Evolutionary conservation across 2,329 filamentous ascomycete species (phyloP).

Genomic region (Macrophomina pseudophaseolina): DNA sequence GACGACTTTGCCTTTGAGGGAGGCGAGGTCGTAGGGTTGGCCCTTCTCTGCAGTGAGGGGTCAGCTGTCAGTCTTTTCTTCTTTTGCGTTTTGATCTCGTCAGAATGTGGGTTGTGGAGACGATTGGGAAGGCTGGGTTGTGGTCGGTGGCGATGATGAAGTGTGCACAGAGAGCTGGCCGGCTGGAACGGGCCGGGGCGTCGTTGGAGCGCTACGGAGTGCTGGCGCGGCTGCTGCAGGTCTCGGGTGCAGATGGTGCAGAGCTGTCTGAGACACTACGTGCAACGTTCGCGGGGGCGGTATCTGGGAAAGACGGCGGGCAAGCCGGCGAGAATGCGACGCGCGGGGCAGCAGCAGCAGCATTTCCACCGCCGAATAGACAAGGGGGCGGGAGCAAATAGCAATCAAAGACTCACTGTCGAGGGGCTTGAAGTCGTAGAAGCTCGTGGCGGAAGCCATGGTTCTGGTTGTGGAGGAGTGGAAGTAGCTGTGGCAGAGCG

Average conservation of each 20-base stretch:
- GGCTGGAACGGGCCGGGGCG: too few species aligned
- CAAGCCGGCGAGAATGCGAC: too few species aligned
- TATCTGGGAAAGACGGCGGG: not conserved
- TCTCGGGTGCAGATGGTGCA: not conserved
- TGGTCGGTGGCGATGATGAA: too few species aligned
- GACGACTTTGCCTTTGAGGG: slow-evolving; percentile 89
- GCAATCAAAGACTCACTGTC: slow-evolving; percentile 65
- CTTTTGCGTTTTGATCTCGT: not conserved
- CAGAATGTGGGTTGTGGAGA: not conserved
- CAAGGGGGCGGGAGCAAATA: not conserved
- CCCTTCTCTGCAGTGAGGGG: slow-evolving; percentile 57
- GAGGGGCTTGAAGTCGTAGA: slow-evolving; percentile 85
- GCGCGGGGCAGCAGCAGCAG: too few species aligned
- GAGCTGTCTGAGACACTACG: slow-evolving; percentile 7
- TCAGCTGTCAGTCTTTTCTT: not conserved
- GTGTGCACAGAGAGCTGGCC: too few species aligned
- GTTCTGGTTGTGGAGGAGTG: slow-evolving; percentile 31
- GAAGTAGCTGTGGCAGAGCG: not conserved
- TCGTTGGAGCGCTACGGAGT: not conserved
- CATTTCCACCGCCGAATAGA: not conserved
- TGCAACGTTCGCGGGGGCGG: not conserved
- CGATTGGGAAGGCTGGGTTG: not conserved
- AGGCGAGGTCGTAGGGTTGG: slow-evolving; percentile 68
- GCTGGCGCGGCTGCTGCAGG: not conserved
- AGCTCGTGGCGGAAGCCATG: slow-evolving; percentile 72